Evolutionary conservation across 257 asterid species (phyloP), one percentile per base, ranked within the genome.

Genomic region (Nicotiana otophora): DNA sequence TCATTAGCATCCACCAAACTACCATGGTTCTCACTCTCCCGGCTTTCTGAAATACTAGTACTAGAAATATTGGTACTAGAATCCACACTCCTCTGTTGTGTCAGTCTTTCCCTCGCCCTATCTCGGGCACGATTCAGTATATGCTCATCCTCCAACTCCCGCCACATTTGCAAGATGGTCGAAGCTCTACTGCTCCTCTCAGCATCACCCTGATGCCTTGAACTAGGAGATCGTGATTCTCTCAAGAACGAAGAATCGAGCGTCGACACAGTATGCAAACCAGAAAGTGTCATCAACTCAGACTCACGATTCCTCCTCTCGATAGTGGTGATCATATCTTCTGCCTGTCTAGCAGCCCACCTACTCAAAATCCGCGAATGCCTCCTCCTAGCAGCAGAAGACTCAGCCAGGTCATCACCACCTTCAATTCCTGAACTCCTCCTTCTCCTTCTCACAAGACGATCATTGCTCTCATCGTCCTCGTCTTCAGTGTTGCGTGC

Each of bases 101-200:
- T 90, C 89, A 93, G 70, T 87, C 97, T 90, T 82, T 86, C 97
- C 68, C 95, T 89, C 64, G 86, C 92, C 83, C 97, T 91, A 84
- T 87, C 98, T 61, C 91, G 91, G 78, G 95, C 93, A 82, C 89
- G 94, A 82, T 77, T 86, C 58, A 89, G 81, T 28, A 84, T 85
- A 19, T 92, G 97, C 54, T 93, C 99, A 78, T 93, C 98, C 90
- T 95, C 99, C 89, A 93, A 86, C 87, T 91, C 98, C 81, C 98
- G 87, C 99, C 99, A 93, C 99, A 92, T 95, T 86, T 89, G 97
- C 90, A 95, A 83, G 42, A 93, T 93, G 80, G 98, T 89, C 0
- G 98, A 95, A 62, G 97, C 97, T 46, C 88, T 91, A 28, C 97
- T 90, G 84, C 89, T 90, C 87, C 99, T 93, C 90, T 95, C 97